Conservation (phyloP, 2,329 filamentous ascomycete species). For the Pseudogymnoascus sp. region DNA sequence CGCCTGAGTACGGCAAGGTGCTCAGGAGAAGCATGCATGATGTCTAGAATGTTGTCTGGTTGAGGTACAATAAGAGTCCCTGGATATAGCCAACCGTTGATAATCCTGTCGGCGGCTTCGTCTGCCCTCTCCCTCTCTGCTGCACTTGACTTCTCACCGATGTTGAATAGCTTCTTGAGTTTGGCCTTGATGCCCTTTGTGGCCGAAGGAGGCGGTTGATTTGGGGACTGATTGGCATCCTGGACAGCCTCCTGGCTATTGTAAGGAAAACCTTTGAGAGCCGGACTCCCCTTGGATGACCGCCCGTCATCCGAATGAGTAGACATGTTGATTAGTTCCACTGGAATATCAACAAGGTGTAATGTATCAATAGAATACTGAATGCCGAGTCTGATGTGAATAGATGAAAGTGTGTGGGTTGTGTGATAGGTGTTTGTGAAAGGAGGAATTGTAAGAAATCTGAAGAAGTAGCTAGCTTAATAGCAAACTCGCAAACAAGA, state of each 20-base stretch:
- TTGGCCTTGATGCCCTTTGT: not conserved
- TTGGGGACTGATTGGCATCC: not conserved
- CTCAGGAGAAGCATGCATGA: not conserved
- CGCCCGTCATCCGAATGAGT: not conserved
- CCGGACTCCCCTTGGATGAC: not conserved
- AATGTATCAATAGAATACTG: not conserved
- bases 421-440: not conserved
- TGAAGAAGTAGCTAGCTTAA: not conserved
- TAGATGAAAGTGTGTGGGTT: not conserved
- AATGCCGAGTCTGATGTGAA: not conserved
- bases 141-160: too few species aligned
- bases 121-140: too few species aligned
- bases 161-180: not conserved
- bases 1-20: not conserved
- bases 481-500: not conserved
- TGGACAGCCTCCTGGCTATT: not conserved
- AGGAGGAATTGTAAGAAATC: not conserved
- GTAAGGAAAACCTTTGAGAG: not conserved
- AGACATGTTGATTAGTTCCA: not conserved
- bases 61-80: not conserved
- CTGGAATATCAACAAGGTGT: not conserved
- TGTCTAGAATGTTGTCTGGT: not conserved
- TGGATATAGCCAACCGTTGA: not conserved
- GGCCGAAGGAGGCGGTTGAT: not conserved
- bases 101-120: too few species aligned